A percentile compares a stretch with the other conserved stretches of the same genome.
phyloP scores from a whole-genome alignment of 73 alveolate species.

The Paramecium sonneborni region DNA sequence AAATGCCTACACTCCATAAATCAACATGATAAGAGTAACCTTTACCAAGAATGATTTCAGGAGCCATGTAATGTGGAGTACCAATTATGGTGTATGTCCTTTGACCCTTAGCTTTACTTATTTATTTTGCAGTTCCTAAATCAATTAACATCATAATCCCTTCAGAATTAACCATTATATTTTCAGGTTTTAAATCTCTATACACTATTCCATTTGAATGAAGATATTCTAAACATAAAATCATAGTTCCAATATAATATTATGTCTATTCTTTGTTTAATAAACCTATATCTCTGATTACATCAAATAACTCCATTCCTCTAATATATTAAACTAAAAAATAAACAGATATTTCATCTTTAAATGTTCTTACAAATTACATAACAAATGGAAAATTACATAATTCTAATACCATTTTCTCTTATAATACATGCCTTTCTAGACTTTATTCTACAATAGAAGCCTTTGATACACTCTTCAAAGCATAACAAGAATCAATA shows the following conservation, averaged over 20 bases:
- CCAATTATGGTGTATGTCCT: slow-evolving; percentile 78
- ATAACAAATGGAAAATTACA: slow-evolving; percentile 58
- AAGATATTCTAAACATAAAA: slow-evolving; percentile 69
- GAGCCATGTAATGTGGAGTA: slow-evolving; percentile 86
- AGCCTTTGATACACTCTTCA: slow-evolving; percentile 65
- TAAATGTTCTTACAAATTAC: slow-evolving; percentile 39
- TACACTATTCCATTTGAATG: slow-evolving; percentile 77
- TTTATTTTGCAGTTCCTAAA: slow-evolving; percentile 78
- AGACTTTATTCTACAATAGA: slow-evolving; percentile 32
- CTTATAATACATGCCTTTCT: slow-evolving; percentile 49
- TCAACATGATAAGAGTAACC: slow-evolving; percentile 78
- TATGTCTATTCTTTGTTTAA: slow-evolving; percentile 45
- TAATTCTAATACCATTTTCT: slow-evolving; percentile 19
- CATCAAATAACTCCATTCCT: slow-evolving; percentile 61
- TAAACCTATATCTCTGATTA: slow-evolving; percentile 49
- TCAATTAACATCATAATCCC: slow-evolving; percentile 80
- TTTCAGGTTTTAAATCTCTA: slow-evolving; percentile 86
- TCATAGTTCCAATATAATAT: slow-evolving; percentile 50
- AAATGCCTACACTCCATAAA: slow-evolving; percentile 77
- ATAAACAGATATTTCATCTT: slow-evolving; percentile 36
- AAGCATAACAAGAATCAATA: slow-evolving; percentile 56
- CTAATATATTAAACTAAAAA: slow-evolving; percentile 35
- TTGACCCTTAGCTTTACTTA: slow-evolving; percentile 35
- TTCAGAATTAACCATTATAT: slow-evolving; percentile 76
- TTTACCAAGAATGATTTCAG: slow-evolving; percentile 80